A percentile compares a stretch with the other conserved stretches of the same genome.
These are phyloP conservation scores for Eryngium alpinum DNA, from an alignment of 140 eudicot genomes.

Conservation along the genomic window DNA sequence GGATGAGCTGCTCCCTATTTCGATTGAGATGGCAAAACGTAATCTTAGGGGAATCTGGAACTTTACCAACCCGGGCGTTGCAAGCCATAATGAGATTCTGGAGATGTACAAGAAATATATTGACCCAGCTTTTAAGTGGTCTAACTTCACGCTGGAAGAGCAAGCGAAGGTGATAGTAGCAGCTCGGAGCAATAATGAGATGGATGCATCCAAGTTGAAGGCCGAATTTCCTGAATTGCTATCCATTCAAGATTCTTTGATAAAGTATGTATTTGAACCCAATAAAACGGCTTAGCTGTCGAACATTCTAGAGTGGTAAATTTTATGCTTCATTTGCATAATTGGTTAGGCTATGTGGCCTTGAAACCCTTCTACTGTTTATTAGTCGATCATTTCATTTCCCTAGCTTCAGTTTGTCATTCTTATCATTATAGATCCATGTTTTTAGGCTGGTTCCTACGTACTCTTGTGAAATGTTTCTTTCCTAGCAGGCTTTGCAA, in stretches of 20 bases:
- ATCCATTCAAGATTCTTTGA: not conserved
- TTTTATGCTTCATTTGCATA: no score
- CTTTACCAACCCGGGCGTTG: not conserved
- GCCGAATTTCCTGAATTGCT: not conserved
- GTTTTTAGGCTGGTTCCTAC: no score
- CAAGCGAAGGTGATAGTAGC: not conserved
- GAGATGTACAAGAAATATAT: not conserved
- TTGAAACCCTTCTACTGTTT: no score
- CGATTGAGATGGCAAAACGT: not conserved
- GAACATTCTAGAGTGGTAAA: no score
- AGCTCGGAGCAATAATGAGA: not conserved
- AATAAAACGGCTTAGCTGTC: not conserved
- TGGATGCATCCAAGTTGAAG: not conserved
- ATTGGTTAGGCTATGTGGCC: no score
- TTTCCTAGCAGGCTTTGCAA: no score
- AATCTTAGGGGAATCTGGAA: not conserved
- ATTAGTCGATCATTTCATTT: no score
- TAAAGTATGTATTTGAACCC: not conserved
- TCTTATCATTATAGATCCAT: no score
- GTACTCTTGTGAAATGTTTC: no score
- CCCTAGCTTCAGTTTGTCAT: no score
- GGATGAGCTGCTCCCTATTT: not conserved
- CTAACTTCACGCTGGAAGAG: not conserved
- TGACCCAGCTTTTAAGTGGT: not conserved
- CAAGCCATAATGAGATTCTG: not conserved